Evolutionary conservation across 1,284 basidiomycete species (phyloP).

Genomic region (Boletus holoroseus): DNA sequence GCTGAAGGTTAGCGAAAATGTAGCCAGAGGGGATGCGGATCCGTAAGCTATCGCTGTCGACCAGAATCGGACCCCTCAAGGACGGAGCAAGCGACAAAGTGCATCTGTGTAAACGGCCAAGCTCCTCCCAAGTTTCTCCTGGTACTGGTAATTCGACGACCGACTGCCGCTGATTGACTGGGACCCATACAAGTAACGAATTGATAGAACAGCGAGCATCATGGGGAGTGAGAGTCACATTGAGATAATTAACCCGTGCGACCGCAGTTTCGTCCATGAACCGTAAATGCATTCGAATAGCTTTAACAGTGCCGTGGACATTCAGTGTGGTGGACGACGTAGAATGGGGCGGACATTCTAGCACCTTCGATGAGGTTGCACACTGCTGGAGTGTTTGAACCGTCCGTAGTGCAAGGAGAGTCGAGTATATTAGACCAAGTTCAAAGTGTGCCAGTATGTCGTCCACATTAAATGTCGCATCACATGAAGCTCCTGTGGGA

Average conservation of each 20-base stretch:
- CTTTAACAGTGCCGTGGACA: conserved; percentile 36
- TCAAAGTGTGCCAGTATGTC: conserved; percentile 48
- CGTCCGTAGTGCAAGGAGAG: conserved; percentile 60
- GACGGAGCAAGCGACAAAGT: conserved; percentile 38
- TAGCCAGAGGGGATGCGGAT: conserved; percentile 80
- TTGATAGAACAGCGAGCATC: conserved; percentile 34
- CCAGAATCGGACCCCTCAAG: conserved; percentile 35
- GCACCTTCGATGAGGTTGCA: conserved; percentile 28
- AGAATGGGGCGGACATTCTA: conserved; percentile 10
- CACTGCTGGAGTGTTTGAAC: conserved; percentile 41
- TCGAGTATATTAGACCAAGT: conserved; percentile 70
- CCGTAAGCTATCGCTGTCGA: conserved; percentile 63
- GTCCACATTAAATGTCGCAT: conserved; percentile 26
- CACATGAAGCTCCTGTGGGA: conserved; percentile 10
- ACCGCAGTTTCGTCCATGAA: conserved; percentile 48
- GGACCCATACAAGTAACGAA: conserved; percentile 44
- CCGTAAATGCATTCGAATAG: conserved; percentile 43
- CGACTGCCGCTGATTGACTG: conserved; percentile 28
- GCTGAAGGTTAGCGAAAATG: conserved; percentile 66
- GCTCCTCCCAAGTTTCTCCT: conserved; percentile 69
- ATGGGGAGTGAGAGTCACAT: conserved; percentile 19
- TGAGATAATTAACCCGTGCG: conserved; percentile 44
- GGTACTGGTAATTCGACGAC: conserved; percentile 25
- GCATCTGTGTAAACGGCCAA: conserved; percentile 61
- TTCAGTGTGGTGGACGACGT: conserved; percentile 21